Evolutionary conservation across 495 filamentous ascomycete genomes (phyloP).

Genomic region (Aspergillus avenaceus): DNA sequence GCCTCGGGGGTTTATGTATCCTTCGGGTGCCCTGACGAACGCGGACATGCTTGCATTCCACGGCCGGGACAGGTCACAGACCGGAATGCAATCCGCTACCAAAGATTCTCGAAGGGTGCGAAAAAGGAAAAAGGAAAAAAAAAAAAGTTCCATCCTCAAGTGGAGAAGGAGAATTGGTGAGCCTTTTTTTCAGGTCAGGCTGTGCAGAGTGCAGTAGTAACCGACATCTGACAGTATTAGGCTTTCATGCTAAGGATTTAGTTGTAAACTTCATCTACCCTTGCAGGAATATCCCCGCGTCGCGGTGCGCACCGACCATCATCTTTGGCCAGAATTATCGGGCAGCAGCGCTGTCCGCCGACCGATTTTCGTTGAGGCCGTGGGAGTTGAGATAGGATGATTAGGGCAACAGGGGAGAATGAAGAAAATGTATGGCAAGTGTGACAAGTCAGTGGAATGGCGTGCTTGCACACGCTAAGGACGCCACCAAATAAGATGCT

Average conservation of each 20-base stretch:
- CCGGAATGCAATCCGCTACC: neutral
- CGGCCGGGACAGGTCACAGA: neutral
- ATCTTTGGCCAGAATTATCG: neutral
- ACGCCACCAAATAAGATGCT: neutral
- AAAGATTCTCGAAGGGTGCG: neutral
- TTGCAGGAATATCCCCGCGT: neutral
- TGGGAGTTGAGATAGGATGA: too few relatives aligned
- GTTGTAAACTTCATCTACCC: neutral
- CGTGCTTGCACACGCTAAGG: neutral
- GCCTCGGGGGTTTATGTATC: neutral
- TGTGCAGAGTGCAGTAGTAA: neutral
- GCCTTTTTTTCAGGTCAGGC: neutral
- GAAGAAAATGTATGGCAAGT: neutral
- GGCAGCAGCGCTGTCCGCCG: neutral
- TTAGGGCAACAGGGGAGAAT: too few relatives aligned
- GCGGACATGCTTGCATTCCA: neutral
- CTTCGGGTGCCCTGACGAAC: neutral
- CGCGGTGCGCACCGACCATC: neutral
- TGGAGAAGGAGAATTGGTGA: neutral
- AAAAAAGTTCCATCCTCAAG: too few relatives aligned
- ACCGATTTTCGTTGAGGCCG: neutral
- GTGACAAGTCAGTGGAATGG: neutral
- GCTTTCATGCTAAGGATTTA: neutral
- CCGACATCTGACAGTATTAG: neutral
- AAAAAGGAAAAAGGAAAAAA: too few relatives aligned